Evolutionary conservation across 1,139 yeast species (phyloP).

Genomic region (Blastobotrys illinoisensis): DNA sequence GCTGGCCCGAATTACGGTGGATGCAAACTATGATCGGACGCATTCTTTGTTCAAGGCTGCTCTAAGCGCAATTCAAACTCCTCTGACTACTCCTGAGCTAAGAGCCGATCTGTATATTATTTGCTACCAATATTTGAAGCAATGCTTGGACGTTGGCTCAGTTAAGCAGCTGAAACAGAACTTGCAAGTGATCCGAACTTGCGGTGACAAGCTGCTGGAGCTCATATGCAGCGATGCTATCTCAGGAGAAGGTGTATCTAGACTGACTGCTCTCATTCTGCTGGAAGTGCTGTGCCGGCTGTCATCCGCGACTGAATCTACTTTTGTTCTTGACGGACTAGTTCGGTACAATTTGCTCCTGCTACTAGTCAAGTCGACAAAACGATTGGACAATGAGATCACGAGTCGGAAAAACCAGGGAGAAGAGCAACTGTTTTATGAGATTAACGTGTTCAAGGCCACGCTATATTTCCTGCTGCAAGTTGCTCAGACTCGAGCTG

Average conservation of each 20-base stretch:
- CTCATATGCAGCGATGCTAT: constrained; percentile 72
- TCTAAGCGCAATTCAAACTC: constrained; percentile 63
- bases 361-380: constrained; percentile 59
- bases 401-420: constrained; percentile 22
- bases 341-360: constrained; percentile 61
- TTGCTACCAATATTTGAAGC: constrained; percentile 54
- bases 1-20: constrained; percentile 25
- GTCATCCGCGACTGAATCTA: constrained; percentile 45
- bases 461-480: constrained; percentile 64
- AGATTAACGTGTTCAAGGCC: constrained; percentile 70
- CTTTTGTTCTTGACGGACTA: constrained; percentile 55
- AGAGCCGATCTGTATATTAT: constrained; percentile 77
- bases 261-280: constrained; percentile 70
- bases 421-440: constrained; percentile 45
- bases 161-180: constrained; percentile 43
- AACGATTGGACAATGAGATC: constrained; percentile 62
- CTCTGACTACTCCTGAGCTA: constrained; percentile 59
- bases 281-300: constrained; percentile 65
- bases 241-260: constrained; percentile 68
- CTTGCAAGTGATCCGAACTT: constrained; percentile 47
- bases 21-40: constrained; percentile 43
- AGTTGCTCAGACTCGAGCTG: constrained; percentile 67
- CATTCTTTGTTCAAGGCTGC: constrained; percentile 70
- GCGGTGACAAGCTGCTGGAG: constrained; percentile 59
- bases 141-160: constrained; percentile 27